These are phyloP conservation scores for Fagopyrum tataricum DNA, from an alignment of 148 eudicot species.

Conservation along the genomic window DNA sequence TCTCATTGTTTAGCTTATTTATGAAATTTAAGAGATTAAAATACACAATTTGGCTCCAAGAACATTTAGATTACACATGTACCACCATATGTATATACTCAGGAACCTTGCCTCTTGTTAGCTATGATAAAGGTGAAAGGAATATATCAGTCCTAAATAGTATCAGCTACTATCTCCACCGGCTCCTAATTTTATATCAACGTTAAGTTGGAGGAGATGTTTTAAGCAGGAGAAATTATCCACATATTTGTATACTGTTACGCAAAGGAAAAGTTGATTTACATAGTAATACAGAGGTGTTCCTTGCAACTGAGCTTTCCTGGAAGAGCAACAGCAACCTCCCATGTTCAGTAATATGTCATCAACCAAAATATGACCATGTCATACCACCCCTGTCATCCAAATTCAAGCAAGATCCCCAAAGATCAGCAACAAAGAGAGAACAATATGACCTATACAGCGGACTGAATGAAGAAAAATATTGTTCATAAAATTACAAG, in stretches of 20 bases:
- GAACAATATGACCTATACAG: background rate
- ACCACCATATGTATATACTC: background rate
- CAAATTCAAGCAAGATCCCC: background rate
- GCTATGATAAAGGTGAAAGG: background rate
- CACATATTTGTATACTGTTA: background rate
- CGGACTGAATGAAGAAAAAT: background rate
- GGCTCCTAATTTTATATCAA: background rate
- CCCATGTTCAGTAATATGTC: slow-evolving; percentile 27
- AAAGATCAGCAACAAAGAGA: slow-evolving; percentile 3
- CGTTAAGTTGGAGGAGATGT: background rate
- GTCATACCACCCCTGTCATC: slow-evolving; percentile 7
- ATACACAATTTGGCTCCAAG: background rate
- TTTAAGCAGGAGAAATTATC: slow-evolving; percentile 2
- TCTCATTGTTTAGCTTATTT: background rate
- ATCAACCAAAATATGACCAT: slow-evolving; percentile 11
- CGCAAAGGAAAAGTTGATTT: slow-evolving; percentile 19
- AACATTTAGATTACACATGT: background rate
- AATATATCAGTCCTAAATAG: background rate
- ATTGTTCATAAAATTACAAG: background rate
- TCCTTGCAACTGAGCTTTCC: slow-evolving; percentile 42
- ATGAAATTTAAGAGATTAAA: background rate
- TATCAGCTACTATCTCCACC: background rate
- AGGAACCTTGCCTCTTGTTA: background rate
- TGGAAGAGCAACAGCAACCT: slow-evolving; percentile 60
- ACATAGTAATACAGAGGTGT: slow-evolving; percentile 59